A percentile compares a stretch with the other conserved stretches of the same genome.
Evolutionary conservation across 495 filamentous ascomycete species (phyloP).

Genomic region (Darksidea phi): DNA sequence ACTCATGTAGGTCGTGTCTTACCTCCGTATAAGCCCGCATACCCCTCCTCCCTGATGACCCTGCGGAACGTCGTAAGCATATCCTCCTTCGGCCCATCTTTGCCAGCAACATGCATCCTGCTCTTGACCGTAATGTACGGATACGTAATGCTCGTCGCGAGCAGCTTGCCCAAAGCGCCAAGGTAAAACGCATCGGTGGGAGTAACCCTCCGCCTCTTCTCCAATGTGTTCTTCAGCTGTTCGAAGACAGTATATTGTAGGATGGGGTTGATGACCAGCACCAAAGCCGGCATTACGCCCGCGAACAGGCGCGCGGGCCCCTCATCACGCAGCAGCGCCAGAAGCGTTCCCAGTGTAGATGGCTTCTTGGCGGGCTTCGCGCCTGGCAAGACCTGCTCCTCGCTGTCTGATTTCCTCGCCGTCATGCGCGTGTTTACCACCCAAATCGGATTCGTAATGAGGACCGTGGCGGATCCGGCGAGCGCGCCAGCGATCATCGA

Average conservation of each 20-base stretch:
- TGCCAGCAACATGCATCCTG: constrained; percentile 85
- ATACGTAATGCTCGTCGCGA: constrained; percentile 92
- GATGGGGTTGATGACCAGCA: constrained; percentile 96
- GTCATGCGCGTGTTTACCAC: constrained; percentile 98
- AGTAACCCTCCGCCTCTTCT: constrained; percentile 67
- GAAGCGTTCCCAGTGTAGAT: constrained; percentile 74
- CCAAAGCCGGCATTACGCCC: constrained; percentile 86
- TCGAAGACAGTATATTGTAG: constrained; percentile 98
- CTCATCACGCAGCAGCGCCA: constrained; percentile 73
- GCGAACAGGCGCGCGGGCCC: constrained; percentile 82
- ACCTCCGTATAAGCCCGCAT: constrained; percentile 88
- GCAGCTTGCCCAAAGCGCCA: constrained; percentile 88
- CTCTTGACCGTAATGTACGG: constrained; percentile 99
- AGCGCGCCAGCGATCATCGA: constrained; percentile 94
- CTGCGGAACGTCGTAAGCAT: constrained; percentile 70
- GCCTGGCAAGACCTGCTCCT: constrained; percentile 56
- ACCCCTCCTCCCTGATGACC: constrained; percentile 86
- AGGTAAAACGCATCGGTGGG: constrained; percentile 86
- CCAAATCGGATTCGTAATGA: constrained; percentile 98
- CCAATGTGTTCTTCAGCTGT: constrained; percentile 80
- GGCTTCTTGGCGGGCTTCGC: constrained; percentile 48
- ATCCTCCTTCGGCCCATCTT: constrained; percentile 59
- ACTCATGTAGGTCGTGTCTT: constrained; percentile 39
- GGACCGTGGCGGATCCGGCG: constrained; percentile 87
- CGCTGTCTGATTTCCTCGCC: constrained; percentile 64